These are phyloP conservation scores for Skeletonema menzelii DNA, from an alignment of 108 stramenopile species.

Conservation along the genomic window DNA sequence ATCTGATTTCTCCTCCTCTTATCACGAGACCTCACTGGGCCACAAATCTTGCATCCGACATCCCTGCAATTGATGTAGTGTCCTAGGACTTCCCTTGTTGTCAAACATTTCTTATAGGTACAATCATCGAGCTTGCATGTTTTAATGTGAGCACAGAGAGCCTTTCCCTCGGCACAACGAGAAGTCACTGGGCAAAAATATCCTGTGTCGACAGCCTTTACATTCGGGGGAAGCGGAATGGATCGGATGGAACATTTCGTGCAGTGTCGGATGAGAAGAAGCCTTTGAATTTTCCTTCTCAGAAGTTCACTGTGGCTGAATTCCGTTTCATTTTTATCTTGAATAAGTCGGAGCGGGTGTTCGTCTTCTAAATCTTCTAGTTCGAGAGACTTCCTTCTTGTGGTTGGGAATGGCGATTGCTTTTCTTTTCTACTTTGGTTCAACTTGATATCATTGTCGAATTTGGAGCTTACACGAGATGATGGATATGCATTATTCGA, in stretches of 20 bases:
- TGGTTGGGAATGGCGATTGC: neutral
- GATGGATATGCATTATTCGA: neutral
- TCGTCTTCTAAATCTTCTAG: neutral
- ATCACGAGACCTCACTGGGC: slow-evolving; percentile 18
- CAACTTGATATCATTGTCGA: neutral
- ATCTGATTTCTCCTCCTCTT: slow-evolving; percentile 3
- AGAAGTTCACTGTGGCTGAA: slow-evolving; percentile 1
- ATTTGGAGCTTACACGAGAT: neutral
- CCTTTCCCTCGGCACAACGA: slow-evolving; percentile 37
- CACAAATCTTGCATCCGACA: slow-evolving; percentile 26
- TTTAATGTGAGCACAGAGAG: slow-evolving; percentile 23
- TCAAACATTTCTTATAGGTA: slow-evolving; percentile 28
- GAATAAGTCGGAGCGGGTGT: neutral
- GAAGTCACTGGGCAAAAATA: slow-evolving; percentile 31
- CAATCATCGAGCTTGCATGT: slow-evolving; percentile 26
- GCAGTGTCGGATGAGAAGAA: slow-evolving; percentile 42
- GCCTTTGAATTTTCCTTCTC: slow-evolving; percentile 37
- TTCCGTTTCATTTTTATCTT: neutral
- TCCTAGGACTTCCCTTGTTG: slow-evolving; percentile 35
- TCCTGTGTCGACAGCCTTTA: neutral
- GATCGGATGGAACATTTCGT: slow-evolving; percentile 18
- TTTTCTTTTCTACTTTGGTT: neutral
- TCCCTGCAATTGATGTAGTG: slow-evolving; percentile 28
- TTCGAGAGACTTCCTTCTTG: neutral
- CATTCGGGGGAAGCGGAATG: neutral